Evolutionary conservation across 148 eudicot species (phyloP).

Genomic region (Spergularia bocconei): DNA sequence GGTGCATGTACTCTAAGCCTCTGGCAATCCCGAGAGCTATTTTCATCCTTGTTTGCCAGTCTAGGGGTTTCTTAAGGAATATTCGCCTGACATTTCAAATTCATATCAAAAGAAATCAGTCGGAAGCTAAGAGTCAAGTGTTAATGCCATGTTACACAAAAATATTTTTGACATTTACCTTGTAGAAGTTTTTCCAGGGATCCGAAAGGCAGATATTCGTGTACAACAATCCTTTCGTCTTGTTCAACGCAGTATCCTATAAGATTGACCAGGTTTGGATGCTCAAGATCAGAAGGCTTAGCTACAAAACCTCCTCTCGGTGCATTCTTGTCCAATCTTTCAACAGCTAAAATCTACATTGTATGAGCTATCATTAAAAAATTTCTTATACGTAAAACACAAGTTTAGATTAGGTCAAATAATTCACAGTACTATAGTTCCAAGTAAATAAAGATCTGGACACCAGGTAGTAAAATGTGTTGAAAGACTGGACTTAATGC

Average conservation of each 20-base stretch:
- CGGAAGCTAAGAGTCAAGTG: too few species aligned
- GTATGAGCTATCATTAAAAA: not conserved
- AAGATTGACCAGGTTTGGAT: conserved; percentile 44
- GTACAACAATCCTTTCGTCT: conserved; percentile 65
- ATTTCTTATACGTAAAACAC: not conserved
- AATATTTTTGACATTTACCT: not conserved
- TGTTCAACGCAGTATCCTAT: conserved; percentile 63
- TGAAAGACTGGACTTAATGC: too few species aligned
- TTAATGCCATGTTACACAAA: too few species aligned
- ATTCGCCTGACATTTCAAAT: not conserved
- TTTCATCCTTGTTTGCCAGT: conserved; percentile 41
- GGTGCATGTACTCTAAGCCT: too few species aligned
- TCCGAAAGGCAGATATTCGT: conserved; percentile 55
- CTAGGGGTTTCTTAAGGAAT: not conserved
- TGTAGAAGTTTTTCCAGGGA: conserved; percentile 64
- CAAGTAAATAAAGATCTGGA: too few species aligned
- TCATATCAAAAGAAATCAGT: too few species aligned
- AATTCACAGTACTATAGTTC: not conserved
- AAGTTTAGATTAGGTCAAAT: not conserved
- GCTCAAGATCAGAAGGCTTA: conserved; percentile 44
- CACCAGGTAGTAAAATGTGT: not conserved
- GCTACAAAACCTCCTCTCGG: conserved; percentile 50
- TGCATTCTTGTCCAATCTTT: conserved; percentile 47
- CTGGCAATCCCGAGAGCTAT: conserved; percentile 17
- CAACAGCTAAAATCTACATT: conserved; percentile 41